Evolutionary conservation across 2,329 filamentous ascomycete species (phyloP), one percentile per base, ranked within the genome.

Genomic region (Trichoderma aggressivum): DNA sequence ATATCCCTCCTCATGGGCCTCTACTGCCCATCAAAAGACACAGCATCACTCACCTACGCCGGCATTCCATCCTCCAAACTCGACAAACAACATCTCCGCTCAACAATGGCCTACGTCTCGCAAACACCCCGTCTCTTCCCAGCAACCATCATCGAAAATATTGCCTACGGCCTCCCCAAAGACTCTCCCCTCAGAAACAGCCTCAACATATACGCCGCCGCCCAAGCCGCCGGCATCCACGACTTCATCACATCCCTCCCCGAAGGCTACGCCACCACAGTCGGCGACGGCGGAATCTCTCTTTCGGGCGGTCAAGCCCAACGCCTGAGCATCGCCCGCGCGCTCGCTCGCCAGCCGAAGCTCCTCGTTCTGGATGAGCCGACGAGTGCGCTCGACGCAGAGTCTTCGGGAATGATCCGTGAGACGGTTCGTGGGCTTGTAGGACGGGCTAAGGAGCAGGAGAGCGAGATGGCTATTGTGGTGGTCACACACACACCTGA

Each of bases 361-460:
- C 83, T 98, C 2, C 82, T 98, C 18, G 86, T 98, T 2, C 82
- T 98, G 2, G 95, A 98, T 76, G 94, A 98, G 81, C 93, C 94
- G 1, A 98, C 94, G 0, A 92, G 90, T 30, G 91, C 92, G 0
- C 84, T 98, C 0, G 94, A 98, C 76, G 85, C 86, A 0, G 87
- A 90, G 74, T 91, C 87, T 50, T 90, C 92, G 0, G 85, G 85
- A 3, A 81, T 86, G 2, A 86, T 98, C 4, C 84, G 92, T 14
- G 81, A 86, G 10, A 91, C 91, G 0, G 84, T 97, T 53, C 80
- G 79, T 43, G 77, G 77, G 0, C 80, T 96, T 1, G 82, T 90
- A 14, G 72, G 75, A 1, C 70, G 72, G 26, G 73, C 75, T 69
- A 77, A 59, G 21, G 14, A 68, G 43, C 73, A 71, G 72, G 10